Conservation (phyloP, 208 protist species). For the Tritrichomonas musculus region DNA sequence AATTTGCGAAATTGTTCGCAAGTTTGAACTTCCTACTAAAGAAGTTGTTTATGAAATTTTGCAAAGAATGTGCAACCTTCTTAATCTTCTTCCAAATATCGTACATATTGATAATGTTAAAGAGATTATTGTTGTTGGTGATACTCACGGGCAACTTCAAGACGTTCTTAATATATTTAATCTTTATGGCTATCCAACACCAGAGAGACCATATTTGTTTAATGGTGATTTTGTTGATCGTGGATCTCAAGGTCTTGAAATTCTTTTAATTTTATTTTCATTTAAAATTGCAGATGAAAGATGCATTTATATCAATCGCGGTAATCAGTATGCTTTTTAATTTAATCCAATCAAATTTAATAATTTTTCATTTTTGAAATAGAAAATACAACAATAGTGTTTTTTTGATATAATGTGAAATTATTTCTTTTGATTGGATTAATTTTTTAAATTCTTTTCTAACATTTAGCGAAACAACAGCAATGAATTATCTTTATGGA, state of each 20-base stretch:
- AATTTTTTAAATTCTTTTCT: no score
- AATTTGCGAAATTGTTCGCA: background rate
- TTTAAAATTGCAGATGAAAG: background rate
- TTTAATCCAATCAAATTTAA: no score
- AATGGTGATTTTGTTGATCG: slow-evolving; percentile 33
- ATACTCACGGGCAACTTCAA: slow-evolving; percentile 17
- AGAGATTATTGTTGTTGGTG: background rate
- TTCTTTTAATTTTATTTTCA: background rate
- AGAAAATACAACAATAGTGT: no score
- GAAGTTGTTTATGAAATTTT: background rate
- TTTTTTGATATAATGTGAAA: no score
- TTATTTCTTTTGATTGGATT: no score
- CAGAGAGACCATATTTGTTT: slow-evolving; percentile 18
- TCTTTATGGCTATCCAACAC: background rate
- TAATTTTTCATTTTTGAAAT: no score
- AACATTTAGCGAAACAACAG: background rate
- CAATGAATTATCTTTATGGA: slow-evolving; percentile 28
- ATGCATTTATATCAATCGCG: background rate
- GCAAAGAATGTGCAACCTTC: background rate
- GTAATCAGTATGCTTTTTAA: background rate
- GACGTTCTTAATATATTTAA: slow-evolving; percentile 23
- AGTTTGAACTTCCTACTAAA: background rate
- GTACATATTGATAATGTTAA: background rate
- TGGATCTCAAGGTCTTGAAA: background rate
- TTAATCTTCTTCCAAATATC: background rate